Evolutionary conservation across 305 asterid genomes (phyloP), one percentile per base, ranked within the genome.

Genomic region (Fraxinus angustifolia): DNA sequence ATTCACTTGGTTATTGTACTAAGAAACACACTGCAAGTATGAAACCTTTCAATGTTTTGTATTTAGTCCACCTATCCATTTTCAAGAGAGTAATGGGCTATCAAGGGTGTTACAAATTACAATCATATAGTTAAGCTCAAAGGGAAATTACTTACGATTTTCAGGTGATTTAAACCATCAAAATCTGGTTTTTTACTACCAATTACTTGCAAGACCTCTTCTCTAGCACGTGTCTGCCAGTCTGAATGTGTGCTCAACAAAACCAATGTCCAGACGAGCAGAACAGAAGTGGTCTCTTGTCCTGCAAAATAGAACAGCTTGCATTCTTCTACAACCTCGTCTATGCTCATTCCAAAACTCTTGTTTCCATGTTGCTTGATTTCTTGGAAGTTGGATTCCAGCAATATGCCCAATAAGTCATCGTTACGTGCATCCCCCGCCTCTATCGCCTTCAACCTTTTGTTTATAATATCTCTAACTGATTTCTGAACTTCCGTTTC

Each of bases 211-310:
- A 85, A 19, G 70, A 87, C 86, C 73, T 90, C 93, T 16, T 88
- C 89, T 30, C 91, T 80, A 30, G 93, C 97, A n/a, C 81, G 87
- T 0, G n/a, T 40, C 78, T 92, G 93, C 94, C 96, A 92, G 6
- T 81, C 89, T 0, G 80, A 88, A 82, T 84, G 72, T 50, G 56
- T 82, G 65, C 94, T 62, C 80, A 92, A 72, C 14, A 86, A 38
- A 53, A 90, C 71, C 90, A 92, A 30, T 2, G 94, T 79, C 94
- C 96, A 92, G 2, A 84, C 89, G 2, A 90, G 87, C 83, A 90
- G 58, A 3, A 62, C 76, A 2, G 93, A 83, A n/a, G 93, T 90
- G 10, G 93, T 89, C 79, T 90, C 92, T 71, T 89, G 91, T 0
- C 93, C 93, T 0, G 90, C 89, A 45, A 86, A 77, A 80, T 90